Percentiles rank a stretch among this genome's conserved stretches.
Evolutionary conservation across 129 eudicot species (phyloP).

Genomic region (Sambucus nigra): DNA sequence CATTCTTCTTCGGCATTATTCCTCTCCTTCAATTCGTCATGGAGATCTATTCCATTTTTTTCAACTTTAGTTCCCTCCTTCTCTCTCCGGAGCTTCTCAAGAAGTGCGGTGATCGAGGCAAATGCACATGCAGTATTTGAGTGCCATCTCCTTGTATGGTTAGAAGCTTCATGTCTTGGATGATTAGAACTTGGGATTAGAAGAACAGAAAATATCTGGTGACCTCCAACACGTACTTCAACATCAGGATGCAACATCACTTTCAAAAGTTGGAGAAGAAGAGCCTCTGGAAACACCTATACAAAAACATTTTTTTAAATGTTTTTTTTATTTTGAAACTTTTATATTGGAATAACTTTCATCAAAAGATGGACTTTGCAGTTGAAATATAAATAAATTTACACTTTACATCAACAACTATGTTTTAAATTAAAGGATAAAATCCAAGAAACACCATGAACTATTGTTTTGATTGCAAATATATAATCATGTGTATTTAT

Average conservation of each 20-base stretch:
- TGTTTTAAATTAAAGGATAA: too few relatives aligned
- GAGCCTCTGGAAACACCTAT: conserved; percentile 87
- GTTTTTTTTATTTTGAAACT: background rate
- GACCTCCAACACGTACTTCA: conserved; percentile 83
- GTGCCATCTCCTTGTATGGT: conserved; percentile 56
- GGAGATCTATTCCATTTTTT: conserved; percentile 28
- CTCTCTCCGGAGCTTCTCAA: conserved; percentile 74
- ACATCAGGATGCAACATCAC: conserved; percentile 72
- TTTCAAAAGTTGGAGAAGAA: conserved; percentile 76
- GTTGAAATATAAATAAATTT: too few relatives aligned
- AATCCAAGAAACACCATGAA: too few relatives aligned
- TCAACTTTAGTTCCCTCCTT: conserved; percentile 38
- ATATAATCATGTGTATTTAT: too few relatives aligned
- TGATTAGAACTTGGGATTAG: conserved; percentile 65
- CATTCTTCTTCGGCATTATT: conserved; percentile 44
- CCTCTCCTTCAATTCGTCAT: conserved; percentile 34
- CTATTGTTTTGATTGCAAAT: too few relatives aligned
- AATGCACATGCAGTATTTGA: conserved; percentile 53
- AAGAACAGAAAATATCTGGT: conserved; percentile 76
- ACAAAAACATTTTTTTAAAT: background rate
- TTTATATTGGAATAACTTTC: background rate
- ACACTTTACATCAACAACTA: too few relatives aligned
- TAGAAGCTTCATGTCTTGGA: conserved; percentile 43
- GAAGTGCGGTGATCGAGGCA: conserved; percentile 67
- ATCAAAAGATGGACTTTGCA: too few relatives aligned